Percentiles rank a stretch among this genome's conserved stretches.
Conservation (phyloP, 495 filamentous ascomycete genomes). For the Neurospora tetraspora region DNA sequence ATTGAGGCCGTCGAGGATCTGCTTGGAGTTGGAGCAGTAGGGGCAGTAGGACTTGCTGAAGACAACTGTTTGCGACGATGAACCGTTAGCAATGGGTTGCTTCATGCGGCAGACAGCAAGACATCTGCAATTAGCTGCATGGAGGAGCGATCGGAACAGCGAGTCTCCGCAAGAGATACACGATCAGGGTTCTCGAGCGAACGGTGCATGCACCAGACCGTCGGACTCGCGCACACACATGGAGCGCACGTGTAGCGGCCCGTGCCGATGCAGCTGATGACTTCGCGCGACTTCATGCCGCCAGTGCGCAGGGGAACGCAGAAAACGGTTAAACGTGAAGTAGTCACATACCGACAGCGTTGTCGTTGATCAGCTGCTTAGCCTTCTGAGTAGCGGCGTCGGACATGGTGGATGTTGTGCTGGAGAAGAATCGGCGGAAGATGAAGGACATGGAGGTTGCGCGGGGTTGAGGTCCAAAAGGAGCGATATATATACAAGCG, state of each 20-base stretch:
- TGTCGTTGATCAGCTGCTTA: conserved; percentile 80
- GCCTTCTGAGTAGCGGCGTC: conserved; percentile 81
- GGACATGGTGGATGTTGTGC: conserved; percentile 55
- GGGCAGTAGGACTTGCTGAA: conserved; percentile 97
- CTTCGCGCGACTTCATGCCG: background rate
- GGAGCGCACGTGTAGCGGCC: background rate
- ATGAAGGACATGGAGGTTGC: conserved; percentile 63
- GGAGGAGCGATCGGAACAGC: background rate
- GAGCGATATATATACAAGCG: background rate
- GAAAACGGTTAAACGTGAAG: background rate
- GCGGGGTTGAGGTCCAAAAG: conserved; percentile 7
- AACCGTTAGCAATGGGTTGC: background rate
- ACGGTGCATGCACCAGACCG: background rate
- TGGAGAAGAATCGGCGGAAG: conserved; percentile 61
- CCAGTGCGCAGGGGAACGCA: background rate
- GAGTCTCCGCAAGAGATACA: background rate
- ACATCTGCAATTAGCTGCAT: background rate
- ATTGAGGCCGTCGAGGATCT: conserved; percentile 52
- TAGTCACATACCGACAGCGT: conserved; percentile 65
- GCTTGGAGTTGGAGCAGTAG: conserved; percentile 79
- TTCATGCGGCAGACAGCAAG: background rate
- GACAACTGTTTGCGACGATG: conserved; percentile 47
- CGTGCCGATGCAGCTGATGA: background rate
- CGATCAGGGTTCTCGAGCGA: background rate
- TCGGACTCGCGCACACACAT: background rate